Base-by-base conservation (phyloP, 306 rosid genomes). In the Rubus idaeus region DNA sequence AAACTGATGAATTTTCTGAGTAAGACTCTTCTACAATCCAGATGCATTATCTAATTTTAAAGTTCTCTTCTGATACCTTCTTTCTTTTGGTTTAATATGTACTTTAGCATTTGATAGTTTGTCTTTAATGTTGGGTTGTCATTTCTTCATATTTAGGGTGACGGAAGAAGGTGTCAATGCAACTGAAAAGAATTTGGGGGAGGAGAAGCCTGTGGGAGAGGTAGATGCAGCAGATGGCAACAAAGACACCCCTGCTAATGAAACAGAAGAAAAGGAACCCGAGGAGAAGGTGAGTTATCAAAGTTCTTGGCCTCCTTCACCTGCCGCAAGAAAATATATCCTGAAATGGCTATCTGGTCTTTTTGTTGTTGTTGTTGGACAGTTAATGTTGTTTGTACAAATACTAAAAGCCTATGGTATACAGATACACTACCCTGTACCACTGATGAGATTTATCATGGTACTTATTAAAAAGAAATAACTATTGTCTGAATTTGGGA, bases 161-260 rank as follows among this genome's bases (percentile, higher is more conserved):
- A 83, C 91, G 9, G 97, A 90, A 75, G 98, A 94, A 73, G 84
- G 76, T 62, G 82, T 55, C 20, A 83, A 79, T 82, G 97, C 84
- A 71, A 77, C 86, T 75, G 96, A 87, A 70, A 92, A 89, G 92
- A 87, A 71, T 82, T 47, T 87, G 68, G 78, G 80, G 58, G 92
- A 90, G 73, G 97, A 90, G 85, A 95, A 92, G 89, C 92, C 96
- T 73, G 83, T 60, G 17, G 91, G 81, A 1, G 97, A 88, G 77
- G 92, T 75, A 74, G 87, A 75, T 47, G 85, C 79, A 17, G 81
- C 75, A 41, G 92, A 85, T 55, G 88, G 81, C 26, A 84, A 83
- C 84, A 86, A 87, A 69, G 97, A 90, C 49, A 78, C 47, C 64
- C 76, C 89, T 86, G 79, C 87, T 57, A 80, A 72, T 73, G 97